A percentile compares a stretch with the other conserved stretches of the same genome.
These are phyloP conservation scores for Leishmania major DNA, from an alignment of 208 protist species.

Conservation along the genomic window DNA sequence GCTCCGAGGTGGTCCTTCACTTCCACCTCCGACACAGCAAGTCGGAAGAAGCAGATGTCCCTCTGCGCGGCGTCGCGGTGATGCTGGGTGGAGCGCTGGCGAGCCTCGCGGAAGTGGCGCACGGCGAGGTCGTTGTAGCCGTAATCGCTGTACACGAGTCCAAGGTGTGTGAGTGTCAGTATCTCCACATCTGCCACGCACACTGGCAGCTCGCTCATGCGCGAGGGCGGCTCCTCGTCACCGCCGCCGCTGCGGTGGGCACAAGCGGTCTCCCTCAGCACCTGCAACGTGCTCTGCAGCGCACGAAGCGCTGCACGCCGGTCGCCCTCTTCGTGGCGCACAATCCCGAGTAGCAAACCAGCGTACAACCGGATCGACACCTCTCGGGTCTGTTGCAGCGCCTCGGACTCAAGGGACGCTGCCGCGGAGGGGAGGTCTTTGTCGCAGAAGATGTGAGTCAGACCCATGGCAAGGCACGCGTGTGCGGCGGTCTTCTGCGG, in stretches of 20 bases:
- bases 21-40: conserved; percentile 29
- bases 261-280: neutral
- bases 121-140: conserved; percentile 78
- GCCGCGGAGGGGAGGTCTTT: conserved; percentile 5
- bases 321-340: conserved; percentile 12
- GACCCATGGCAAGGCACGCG: conserved; percentile 19
- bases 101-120: conserved; percentile 54
- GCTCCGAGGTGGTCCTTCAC: conserved; percentile 29
- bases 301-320: conserved; percentile 12
- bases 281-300: conserved; percentile 1
- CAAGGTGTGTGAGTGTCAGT: conserved; percentile 64
- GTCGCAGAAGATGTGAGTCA: conserved; percentile 29
- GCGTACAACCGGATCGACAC: conserved; percentile 10
- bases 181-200: conserved; percentile 33
- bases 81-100: conserved; percentile 7
- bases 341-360: conserved; percentile 17
- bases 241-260: neutral
- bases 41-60: conserved; percentile 37
- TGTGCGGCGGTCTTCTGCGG: neutral
- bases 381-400: conserved; percentile 9
- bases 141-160: conserved; percentile 74
- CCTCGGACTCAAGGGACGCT: conserved; percentile 2
- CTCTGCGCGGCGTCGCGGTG: conserved; percentile 21
- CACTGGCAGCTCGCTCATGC: conserved; percentile 22
- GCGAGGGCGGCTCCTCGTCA: conserved; percentile 18